phyloP scores from a whole-genome alignment of 768 basidiomycete species.

The Crassisporium funariophilum region DNA sequence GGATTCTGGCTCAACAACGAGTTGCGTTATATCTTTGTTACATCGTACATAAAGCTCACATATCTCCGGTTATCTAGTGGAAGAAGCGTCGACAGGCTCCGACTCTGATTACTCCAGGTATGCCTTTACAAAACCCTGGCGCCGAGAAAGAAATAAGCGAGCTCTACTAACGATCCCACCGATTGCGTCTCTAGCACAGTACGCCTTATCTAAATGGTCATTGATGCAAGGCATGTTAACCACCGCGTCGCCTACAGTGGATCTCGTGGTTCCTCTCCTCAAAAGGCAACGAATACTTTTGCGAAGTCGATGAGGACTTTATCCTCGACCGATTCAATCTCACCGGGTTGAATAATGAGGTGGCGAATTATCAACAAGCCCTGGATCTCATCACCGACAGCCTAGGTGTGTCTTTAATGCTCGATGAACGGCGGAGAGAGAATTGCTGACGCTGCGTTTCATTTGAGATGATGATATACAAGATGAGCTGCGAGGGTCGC shows the following conservation, averaged over 20 bases:
- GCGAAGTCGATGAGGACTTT: constrained; percentile 99
- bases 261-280: constrained; percentile 97
- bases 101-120: constrained; percentile 97
- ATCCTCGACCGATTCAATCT: constrained; percentile 98
- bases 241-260: constrained; percentile 59
- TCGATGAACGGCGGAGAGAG: not conserved
- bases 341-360: constrained; percentile 95
- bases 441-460: not conserved
- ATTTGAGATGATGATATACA: constrained; percentile 86
- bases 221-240: constrained; percentile 2
- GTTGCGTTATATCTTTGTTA: not conserved
- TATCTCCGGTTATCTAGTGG: constrained; percentile 51
- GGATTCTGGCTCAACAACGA: no score
- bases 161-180: constrained; percentile 6
- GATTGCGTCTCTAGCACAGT: constrained; percentile 35
- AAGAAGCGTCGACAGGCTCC: constrained; percentile 87
- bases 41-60: not conserved
- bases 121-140: constrained; percentile 27
- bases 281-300: constrained; percentile 99
- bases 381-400: constrained; percentile 96
- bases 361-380: constrained; percentile 91
- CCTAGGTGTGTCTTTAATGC: constrained; percentile 62
- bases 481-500: constrained; percentile 87
- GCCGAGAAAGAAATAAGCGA: constrained; percentile 13
- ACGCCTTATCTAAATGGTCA: constrained; percentile 11